A percentile compares a stretch with the other conserved stretches of the same genome.
Evolutionary conservation across 208 protist genomes (phyloP).

Genomic region (Spongospora subterranea): DNA sequence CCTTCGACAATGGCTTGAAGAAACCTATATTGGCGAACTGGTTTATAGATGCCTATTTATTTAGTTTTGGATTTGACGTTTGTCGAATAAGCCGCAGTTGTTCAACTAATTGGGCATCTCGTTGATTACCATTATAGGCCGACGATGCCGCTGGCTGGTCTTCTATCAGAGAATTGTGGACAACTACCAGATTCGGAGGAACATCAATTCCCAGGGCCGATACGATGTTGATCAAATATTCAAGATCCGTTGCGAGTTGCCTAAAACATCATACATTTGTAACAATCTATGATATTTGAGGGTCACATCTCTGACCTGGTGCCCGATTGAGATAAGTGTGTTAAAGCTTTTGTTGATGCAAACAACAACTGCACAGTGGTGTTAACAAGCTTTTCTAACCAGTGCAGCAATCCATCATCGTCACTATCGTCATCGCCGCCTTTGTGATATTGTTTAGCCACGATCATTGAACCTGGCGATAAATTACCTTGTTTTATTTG

Average conservation of each 20-base stretch:
- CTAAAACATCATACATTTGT: constrained; percentile 1
- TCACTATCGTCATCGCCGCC: too few relatives aligned
- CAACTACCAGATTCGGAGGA: not conserved
- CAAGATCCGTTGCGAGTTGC: constrained; percentile 26
- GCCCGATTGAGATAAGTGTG: too few relatives aligned
- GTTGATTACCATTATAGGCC: not conserved
- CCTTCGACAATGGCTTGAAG: too few relatives aligned
- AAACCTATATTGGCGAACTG: too few relatives aligned
- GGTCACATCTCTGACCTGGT: too few relatives aligned
- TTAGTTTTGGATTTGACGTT: not conserved
- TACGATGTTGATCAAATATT: constrained; percentile 46
- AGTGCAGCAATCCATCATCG: constrained; percentile 2
- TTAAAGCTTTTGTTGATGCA: too few relatives aligned
- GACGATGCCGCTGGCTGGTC: not conserved
- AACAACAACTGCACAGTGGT: too few relatives aligned
- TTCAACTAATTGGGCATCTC: not conserved
- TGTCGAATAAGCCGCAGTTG: not conserved
- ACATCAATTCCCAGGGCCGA: constrained; percentile 23
- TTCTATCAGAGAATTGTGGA: not conserved
- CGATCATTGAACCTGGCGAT: not conserved
- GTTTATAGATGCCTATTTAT: too few relatives aligned
- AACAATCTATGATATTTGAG: not conserved
- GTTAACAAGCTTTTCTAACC: too few relatives aligned
- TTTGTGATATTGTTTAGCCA: too few relatives aligned
- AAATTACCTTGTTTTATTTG: not conserved